Conservation (phyloP, 768 basidiomycete species). For the Coprinellus aureogranulatus region DNA sequence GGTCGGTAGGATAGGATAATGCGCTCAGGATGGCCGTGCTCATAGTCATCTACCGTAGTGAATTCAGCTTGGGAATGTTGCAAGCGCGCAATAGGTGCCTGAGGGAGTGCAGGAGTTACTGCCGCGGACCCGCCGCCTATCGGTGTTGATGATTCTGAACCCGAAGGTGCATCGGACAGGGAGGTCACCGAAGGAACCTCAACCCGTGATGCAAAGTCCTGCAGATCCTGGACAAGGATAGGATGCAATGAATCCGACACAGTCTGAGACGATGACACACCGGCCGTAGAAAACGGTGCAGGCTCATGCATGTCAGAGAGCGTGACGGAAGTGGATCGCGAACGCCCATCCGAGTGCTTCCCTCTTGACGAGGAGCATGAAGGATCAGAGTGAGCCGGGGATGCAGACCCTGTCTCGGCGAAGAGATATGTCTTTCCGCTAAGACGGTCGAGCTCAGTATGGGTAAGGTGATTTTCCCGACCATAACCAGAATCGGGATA, state of each 20-base stretch:
- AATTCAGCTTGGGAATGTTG: too few species aligned
- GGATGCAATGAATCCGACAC: slow-evolving; percentile 26
- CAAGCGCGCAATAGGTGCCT: too few species aligned
- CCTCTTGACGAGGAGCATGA: too few species aligned
- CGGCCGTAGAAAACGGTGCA: slow-evolving; percentile 12
- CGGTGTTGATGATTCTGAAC: not conserved
- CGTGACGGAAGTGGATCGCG: slow-evolving; percentile 8
- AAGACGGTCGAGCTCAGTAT: slow-evolving; percentile 53
- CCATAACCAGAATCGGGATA: slow-evolving; percentile 7
- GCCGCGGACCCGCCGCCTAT: not conserved
- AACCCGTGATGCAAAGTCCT: slow-evolving; percentile 27
- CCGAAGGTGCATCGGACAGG: not conserved
- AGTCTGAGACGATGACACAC: not conserved
- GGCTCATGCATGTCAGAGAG: slow-evolving; percentile 23
- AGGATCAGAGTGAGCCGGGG: too few species aligned
- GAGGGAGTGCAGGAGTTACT: too few species aligned
- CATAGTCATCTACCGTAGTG: too few species aligned
- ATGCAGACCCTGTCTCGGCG: slow-evolving; percentile 8
- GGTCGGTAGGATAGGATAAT: too few species aligned
- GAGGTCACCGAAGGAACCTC: not conserved
- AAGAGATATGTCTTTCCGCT: slow-evolving; percentile 47
- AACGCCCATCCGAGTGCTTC: too few species aligned
- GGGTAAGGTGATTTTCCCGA: slow-evolving; percentile 26
- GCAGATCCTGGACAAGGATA: slow-evolving; percentile 54
- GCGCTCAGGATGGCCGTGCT: too few species aligned